phyloP scores from a whole-genome alignment of 306 rosid species.

The Citrullus amarus region DNA sequence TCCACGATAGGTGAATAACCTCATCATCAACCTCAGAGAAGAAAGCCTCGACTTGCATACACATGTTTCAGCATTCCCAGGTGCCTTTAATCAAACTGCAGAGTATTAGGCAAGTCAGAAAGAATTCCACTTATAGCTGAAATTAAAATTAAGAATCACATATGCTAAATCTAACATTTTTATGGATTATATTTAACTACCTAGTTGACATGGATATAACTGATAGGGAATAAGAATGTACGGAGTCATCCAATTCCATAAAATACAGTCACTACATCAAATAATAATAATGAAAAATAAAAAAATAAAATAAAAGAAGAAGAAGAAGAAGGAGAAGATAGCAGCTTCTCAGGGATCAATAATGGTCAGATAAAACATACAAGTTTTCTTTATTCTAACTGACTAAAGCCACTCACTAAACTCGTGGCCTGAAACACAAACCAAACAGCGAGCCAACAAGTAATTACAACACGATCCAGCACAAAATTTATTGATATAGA shows the following conservation, averaged over 20 bases:
- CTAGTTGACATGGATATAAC: background rate
- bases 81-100: constrained; percentile 25
- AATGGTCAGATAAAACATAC: background rate
- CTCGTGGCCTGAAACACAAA: background rate
- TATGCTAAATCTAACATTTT: background rate
- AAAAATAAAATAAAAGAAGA: no score
- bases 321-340: background rate
- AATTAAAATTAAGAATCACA: background rate
- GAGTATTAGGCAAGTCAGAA: constrained; percentile 10
- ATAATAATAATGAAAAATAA: no score
- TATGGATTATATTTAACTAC: background rate
- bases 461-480: background rate
- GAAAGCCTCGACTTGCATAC: constrained; percentile 41
- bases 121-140: background rate
- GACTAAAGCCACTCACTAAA: no score
- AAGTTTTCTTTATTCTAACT: background rate
- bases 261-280: background rate
- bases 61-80: constrained; percentile 98
- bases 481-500: background rate
- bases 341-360: background rate
- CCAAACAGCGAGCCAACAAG: background rate
- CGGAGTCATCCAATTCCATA: background rate
- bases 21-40: constrained; percentile 27
- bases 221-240: background rate
- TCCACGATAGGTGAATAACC: constrained; percentile 30